phyloP scores from a whole-genome alignment of 805 yeast species.

The Wickerhamiella azymoides region DNA sequence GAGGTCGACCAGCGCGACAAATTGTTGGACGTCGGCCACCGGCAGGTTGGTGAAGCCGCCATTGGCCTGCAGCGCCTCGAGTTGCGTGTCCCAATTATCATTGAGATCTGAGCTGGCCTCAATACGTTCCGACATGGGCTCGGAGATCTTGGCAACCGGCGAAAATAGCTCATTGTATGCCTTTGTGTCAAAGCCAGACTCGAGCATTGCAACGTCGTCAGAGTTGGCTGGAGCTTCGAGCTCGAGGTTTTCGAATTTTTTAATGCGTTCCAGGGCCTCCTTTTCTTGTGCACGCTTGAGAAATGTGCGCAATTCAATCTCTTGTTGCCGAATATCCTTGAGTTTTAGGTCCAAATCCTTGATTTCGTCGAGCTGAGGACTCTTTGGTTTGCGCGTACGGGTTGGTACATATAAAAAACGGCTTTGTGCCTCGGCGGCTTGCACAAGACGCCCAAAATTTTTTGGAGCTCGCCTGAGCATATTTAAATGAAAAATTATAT shows the following conservation, averaged over 20 bases:
- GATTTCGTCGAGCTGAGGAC: slow-evolving; percentile 4
- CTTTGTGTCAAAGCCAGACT: slow-evolving; percentile 11
- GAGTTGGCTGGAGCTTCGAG: slow-evolving; percentile 7
- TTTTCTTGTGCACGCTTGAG: slow-evolving; percentile 14
- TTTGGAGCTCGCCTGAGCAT: slow-evolving; percentile 5
- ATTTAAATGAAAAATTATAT: not conserved
- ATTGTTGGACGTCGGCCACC: slow-evolving; percentile 16
- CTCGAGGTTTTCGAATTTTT: slow-evolving; percentile 8
- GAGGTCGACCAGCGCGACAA: slow-evolving; percentile 21
- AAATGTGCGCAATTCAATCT: slow-evolving; percentile 9
- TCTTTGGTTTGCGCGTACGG: not conserved
- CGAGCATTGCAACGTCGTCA: slow-evolving; percentile 14
- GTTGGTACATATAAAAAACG: not conserved
- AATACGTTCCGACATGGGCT: not conserved
- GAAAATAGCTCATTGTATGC: not conserved
- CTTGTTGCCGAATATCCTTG: slow-evolving; percentile 11
- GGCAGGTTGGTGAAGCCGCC: slow-evolving; percentile 17
- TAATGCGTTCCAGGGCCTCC: slow-evolving; percentile 10
- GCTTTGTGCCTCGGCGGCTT: not conserved
- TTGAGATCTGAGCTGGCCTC: not conserved
- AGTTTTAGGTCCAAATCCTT: slow-evolving; percentile 13
- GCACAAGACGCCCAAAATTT: no score
- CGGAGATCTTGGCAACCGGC: not conserved
- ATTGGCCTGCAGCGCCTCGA: slow-evolving; percentile 3
- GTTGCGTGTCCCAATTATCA: not conserved